Evolutionary conservation across 2,329 filamentous ascomycete genomes (phyloP).

Genomic region (Colletotrichum sp.): DNA sequence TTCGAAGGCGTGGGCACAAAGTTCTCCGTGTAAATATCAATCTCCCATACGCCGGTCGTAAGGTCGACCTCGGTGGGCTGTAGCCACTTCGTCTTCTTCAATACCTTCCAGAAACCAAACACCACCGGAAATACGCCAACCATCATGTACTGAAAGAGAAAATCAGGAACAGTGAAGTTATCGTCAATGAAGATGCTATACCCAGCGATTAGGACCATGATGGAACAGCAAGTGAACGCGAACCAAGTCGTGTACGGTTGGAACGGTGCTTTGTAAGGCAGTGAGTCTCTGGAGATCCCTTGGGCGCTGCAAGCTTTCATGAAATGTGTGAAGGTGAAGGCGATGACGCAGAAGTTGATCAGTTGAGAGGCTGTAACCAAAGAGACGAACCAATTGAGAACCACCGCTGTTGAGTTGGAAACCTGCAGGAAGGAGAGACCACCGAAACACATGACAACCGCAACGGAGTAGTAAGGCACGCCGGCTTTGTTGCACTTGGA

Average conservation of each 20-base stretch:
- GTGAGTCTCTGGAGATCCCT: background rate
- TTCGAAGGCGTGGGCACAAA: background rate
- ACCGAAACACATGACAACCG: background rate
- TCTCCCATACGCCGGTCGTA: background rate
- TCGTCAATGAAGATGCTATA: background rate
- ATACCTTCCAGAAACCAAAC: background rate
- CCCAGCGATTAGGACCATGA: background rate
- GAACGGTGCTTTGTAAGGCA: background rate
- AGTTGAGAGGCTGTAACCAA: background rate
- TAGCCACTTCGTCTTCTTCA: background rate
- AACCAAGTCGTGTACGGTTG: background rate
- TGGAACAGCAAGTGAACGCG: background rate
- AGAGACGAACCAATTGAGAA: background rate
- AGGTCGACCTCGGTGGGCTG: background rate
- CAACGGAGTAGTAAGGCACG: background rate
- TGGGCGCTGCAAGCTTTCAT: background rate
- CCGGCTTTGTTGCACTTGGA: background rate
- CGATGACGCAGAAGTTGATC: background rate
- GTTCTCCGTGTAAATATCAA: background rate
- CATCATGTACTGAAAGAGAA: background rate
- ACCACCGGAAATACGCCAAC: background rate
- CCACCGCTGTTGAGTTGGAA: background rate
- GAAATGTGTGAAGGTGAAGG: background rate
- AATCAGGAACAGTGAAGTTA: background rate
- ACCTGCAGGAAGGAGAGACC: background rate